Conservation (phyloP, 176 grass and related monocot genomes). For the Dendrocalamus sinicus region DNA sequence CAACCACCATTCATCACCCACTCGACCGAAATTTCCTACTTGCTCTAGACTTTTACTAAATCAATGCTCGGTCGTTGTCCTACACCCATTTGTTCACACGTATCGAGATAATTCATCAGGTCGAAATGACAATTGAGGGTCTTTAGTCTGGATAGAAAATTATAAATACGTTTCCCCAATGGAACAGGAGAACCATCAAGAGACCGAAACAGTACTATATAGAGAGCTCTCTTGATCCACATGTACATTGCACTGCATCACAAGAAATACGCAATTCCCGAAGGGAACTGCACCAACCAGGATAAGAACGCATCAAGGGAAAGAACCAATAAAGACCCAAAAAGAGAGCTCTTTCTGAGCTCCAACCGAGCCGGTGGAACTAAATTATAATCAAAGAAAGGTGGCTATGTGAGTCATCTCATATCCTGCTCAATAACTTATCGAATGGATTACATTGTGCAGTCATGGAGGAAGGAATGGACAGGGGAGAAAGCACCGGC, state of each 20-base stretch:
- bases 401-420: constrained; percentile 10
- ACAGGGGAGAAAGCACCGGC: not conserved
- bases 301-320: not conserved
- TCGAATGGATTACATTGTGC: not conserved
- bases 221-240: not conserved
- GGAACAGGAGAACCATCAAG: constrained; percentile 10
- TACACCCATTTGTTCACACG: not conserved
- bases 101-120: not conserved
- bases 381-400: not conserved
- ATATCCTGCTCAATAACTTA: not conserved
- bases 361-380: not conserved
- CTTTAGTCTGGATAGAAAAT: constrained; percentile 25
- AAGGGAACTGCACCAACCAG: not conserved
- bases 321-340: not conserved
- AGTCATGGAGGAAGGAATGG: not conserved
- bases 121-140: not conserved
- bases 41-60: constrained; percentile 15
- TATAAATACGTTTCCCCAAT: not conserved
- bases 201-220: not conserved
- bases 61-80: not conserved
- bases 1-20: constrained; percentile 40
- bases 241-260: not conserved
- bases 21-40: not conserved
- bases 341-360: not conserved
- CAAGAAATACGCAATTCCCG: not conserved